Base-by-base conservation (phyloP, 352 stramenopile species). In the Phytophthora foliorum region DNA sequence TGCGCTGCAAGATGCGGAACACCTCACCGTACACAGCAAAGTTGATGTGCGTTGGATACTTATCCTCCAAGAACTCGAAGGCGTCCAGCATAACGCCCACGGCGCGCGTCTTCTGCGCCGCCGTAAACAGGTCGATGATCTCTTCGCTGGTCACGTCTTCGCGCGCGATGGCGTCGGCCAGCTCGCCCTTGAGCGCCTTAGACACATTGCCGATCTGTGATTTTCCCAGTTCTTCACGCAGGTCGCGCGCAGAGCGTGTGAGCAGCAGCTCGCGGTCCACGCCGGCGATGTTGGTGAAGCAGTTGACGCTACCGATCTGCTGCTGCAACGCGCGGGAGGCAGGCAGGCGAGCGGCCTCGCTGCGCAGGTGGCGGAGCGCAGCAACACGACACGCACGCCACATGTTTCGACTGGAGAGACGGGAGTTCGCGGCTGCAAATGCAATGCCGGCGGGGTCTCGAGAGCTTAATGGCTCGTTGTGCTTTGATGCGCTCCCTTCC, bases 1-100 rank as follows among this genome's bases (percentile, higher is more conserved):
- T 78, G 48, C 74, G 75, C 44, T 75, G 54, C 24, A 91, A 46
- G 27, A 85, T 71, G 46, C 83, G 83, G 49, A 88, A 91, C 2
- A 90, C 46, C 41, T 90, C 81, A 45, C 81, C 81, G 54, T 88
- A 89, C 55, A 91, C 84, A 57, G 79, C 50, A 70, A 90, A 89
- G 54, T 81, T 72, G 29, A 91, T 84, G 46, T 81, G 69, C 21
- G 74, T 57, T 31, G 81, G 75, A 41, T 70, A 86, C 7, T 77
- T 81, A 10, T 63, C 21, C 10, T 83, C 64, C 49, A 91, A 58
- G 74, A 82, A 88, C 10, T 62, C 46, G 38, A 87, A 88, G 31
- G 78, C 69, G 54, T 78, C 58, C 39, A 92, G 31, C 79, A 92
- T 88, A 56, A 85, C 77, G 27, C 65, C 51, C 19, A 70, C 50